phyloP scores from a whole-genome alignment of 228 moss, liverwort and hornwort species.

The Sphagnum magellanicum region DNA sequence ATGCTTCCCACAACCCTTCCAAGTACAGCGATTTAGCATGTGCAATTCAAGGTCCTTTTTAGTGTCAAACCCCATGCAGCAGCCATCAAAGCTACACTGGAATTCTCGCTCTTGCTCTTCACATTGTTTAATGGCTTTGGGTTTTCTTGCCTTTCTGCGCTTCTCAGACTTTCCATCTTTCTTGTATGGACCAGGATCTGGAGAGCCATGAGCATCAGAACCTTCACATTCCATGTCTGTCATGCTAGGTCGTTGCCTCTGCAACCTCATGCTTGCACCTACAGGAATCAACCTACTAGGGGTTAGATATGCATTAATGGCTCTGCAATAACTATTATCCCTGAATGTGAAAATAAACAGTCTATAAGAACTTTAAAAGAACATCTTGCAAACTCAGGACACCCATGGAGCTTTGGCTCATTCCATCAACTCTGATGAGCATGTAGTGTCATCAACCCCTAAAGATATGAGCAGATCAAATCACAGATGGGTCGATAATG shows the following conservation, averaged over 20 bases:
- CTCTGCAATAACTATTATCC: no score
- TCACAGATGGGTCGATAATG: no score
- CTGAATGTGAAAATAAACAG: no score
- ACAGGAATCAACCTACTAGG: not conserved
- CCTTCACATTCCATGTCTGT: conserved; percentile 30
- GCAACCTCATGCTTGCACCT: conserved; percentile 50
- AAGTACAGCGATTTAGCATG: conserved; percentile 83
- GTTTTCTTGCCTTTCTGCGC: conserved; percentile 31
- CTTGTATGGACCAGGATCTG: conserved; percentile 16
- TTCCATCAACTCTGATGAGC: no score
- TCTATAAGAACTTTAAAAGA: no score
- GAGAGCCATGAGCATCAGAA: conserved; percentile 18
- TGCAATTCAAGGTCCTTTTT: conserved; percentile 74
- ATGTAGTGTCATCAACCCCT: no score
- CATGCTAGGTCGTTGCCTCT: conserved; percentile 35
- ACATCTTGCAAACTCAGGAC: no score
- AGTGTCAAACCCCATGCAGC: conserved; percentile 81
- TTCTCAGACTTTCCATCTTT: conserved; percentile 33
- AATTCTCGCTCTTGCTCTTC: conserved; percentile 71
- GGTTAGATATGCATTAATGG: no score
- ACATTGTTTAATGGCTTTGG: conserved; percentile 20
- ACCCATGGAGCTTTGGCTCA: no score
- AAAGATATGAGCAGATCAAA: no score
- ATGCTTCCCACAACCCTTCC: conserved; percentile 87
- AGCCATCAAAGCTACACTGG: conserved; percentile 90